Percentiles rank a stretch among this genome's conserved stretches.
Evolutionary conservation across 148 eudicot species (phyloP).

Genomic region (Camellia lanceoleosa): DNA sequence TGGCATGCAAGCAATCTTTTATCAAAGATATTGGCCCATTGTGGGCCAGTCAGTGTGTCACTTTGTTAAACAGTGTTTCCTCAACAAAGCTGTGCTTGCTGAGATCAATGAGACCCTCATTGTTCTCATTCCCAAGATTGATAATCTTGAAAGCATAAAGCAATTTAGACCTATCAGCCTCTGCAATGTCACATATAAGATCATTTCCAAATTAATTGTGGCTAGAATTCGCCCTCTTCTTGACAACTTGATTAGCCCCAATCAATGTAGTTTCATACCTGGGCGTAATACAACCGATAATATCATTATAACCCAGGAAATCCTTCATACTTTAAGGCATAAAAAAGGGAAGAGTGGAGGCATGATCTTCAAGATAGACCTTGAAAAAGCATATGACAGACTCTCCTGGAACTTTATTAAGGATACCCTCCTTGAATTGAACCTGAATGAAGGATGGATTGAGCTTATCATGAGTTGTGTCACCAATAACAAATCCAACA

Average conservation of each 20-base stretch:
- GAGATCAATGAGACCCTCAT: background rate
- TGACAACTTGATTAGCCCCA: background rate
- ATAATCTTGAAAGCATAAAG: too few species aligned
- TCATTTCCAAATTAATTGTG: too few species aligned
- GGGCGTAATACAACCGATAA: constrained; percentile 1
- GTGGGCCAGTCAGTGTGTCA: background rate
- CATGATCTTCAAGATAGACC: background rate
- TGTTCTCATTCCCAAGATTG: too few species aligned
- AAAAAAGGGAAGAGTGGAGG: background rate
- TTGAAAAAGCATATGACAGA: constrained; percentile 14
- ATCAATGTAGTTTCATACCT: constrained; percentile 2
- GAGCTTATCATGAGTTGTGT: background rate
- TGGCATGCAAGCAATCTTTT: background rate
- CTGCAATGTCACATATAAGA: too few species aligned
- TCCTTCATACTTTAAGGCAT: background rate
- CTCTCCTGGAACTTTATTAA: background rate
- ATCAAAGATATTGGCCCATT: background rate
- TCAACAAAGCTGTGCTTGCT: background rate
- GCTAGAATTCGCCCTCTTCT: background rate
- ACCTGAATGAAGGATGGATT: background rate
- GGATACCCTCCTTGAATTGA: background rate
- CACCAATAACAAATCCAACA: background rate
- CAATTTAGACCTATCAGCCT: too few species aligned
- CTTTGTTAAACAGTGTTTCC: background rate
- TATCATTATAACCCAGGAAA: background rate